A percentile compares a stretch with the other conserved stretches of the same genome.
These are phyloP conservation scores for Colletotrichum godetiae DNA, from an alignment of 2,329 filamentous ascomycete species.

Conservation along the genomic window DNA sequence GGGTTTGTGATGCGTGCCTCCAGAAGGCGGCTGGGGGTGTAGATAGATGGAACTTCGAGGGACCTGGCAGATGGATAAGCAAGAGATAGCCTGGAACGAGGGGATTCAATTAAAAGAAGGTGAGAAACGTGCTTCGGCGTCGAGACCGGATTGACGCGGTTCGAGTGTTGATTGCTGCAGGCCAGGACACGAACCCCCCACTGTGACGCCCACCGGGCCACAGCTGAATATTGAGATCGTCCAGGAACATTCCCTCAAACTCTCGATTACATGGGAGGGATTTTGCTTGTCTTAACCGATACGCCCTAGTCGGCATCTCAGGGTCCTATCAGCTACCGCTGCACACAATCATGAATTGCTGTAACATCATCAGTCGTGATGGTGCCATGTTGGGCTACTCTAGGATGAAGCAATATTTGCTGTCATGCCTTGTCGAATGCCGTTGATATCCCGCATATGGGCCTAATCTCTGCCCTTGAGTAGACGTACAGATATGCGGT, in stretches of 20 bases:
- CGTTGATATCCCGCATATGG: background rate
- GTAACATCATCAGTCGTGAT: background rate
- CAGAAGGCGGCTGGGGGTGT: background rate
- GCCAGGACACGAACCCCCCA: constrained; percentile 17
- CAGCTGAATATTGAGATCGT: constrained; percentile 27
- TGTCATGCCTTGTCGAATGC: background rate
- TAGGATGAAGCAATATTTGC: background rate
- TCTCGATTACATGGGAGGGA: background rate
- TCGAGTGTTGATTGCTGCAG: background rate
- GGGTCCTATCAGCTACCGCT: background rate
- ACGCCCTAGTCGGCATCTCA: background rate
- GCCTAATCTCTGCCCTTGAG: background rate
- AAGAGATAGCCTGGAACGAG: background rate
- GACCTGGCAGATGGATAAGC: background rate
- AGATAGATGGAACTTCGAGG: background rate
- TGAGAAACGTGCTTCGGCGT: constrained; percentile 1
- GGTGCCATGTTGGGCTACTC: background rate
- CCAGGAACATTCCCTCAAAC: constrained; percentile 9
- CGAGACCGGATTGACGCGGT: background rate
- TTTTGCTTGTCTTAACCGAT: background rate
- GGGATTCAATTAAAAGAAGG: constrained; percentile 3
- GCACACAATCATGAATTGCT: background rate
- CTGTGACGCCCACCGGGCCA: constrained; percentile 22
- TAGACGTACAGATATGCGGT: background rate
- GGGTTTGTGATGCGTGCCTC: constrained; percentile 1